Percentiles rank a stretch among this genome's conserved stretches.
phyloP scores from a whole-genome alignment of 1,284 basidiomycete genomes.

The Apiotrichum gamsii region DNA sequence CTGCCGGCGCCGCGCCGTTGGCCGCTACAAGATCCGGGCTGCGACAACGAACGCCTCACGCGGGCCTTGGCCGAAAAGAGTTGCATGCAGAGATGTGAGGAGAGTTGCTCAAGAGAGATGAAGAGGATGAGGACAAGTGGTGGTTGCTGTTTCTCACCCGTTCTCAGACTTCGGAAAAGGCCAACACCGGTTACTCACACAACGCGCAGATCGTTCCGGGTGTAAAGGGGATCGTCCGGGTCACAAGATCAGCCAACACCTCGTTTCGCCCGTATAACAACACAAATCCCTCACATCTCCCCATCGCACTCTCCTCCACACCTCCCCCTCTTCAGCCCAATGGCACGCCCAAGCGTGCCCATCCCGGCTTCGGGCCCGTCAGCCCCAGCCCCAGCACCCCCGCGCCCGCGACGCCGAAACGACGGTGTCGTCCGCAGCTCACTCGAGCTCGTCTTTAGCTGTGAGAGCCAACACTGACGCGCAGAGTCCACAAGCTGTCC shows the following conservation, averaged over 20 bases:
- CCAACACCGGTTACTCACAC: too few species aligned
- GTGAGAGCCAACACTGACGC: conserved; percentile 24
- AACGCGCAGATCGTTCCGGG: background rate
- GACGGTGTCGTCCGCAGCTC: conserved; percentile 34
- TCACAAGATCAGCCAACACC: background rate
- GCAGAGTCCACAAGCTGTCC: too few species aligned
- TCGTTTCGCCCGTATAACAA: background rate
- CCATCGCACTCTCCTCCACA: background rate
- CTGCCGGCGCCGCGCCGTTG: too few species aligned
- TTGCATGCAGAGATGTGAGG: too few species aligned
- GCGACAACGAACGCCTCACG: too few species aligned
- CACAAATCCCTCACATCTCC: background rate
- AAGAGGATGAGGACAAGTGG: background rate
- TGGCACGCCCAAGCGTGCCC: conserved; percentile 14
- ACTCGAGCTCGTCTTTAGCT: conserved; percentile 46
- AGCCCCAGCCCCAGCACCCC: background rate
- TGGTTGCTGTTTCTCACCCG: too few species aligned
- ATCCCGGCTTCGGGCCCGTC: conserved; percentile 3
- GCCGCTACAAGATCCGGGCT: too few species aligned
- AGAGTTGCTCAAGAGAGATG: too few species aligned
- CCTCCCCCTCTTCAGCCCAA: background rate
- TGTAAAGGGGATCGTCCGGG: background rate
- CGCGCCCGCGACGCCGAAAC: background rate
- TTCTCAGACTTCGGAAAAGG: too few species aligned
- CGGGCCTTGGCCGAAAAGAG: too few species aligned